Evolutionary conservation across 2,329 filamentous ascomycete species (phyloP).

Genomic region (Grosmannia serpens): DNA sequence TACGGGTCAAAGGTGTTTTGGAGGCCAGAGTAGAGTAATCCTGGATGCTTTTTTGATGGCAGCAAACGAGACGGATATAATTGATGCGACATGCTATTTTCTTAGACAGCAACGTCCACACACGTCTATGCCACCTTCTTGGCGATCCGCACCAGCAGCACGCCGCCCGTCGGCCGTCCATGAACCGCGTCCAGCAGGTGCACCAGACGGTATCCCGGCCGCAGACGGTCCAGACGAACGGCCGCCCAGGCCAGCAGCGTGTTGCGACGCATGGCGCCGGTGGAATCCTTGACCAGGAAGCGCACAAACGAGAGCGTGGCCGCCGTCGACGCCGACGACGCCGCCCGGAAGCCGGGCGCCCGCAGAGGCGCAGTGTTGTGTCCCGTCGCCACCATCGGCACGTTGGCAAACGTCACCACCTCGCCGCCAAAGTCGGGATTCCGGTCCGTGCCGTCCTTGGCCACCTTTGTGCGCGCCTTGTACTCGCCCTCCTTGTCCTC

Average conservation of each 20-base stretch:
- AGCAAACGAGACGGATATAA: no score
- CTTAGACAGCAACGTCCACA: background rate
- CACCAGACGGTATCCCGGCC: constrained; percentile 65
- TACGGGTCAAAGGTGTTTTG: background rate
- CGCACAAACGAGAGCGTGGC: constrained; percentile 63
- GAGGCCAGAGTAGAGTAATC: no score
- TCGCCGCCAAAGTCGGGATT: constrained; percentile 53
- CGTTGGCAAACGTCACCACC: constrained; percentile 42
- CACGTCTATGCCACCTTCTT: constrained; percentile 37
- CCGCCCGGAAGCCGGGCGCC: constrained; percentile 21
- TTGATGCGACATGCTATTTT: no score
- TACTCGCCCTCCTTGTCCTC: constrained; percentile 40
- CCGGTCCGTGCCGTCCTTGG: constrained; percentile 16
- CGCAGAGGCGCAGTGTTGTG: no score
- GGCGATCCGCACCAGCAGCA: constrained; percentile 61
- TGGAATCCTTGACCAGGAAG: constrained; percentile 72
- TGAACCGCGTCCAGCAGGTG: constrained; percentile 56
- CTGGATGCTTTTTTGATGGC: no score
- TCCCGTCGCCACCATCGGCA: constrained; percentile 30
- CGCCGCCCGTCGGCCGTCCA: constrained; percentile 54
- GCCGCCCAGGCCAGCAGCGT: constrained; percentile 80
- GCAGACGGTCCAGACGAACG: constrained; percentile 70
- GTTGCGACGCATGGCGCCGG: constrained; percentile 62
- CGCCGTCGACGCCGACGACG: constrained; percentile 35
- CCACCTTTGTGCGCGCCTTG: constrained; percentile 34